Evolutionary conservation across 108 stramenopile genomes (phyloP), one percentile per base, ranked within the genome.

Genomic region (Cyclotella kingstonii): DNA sequence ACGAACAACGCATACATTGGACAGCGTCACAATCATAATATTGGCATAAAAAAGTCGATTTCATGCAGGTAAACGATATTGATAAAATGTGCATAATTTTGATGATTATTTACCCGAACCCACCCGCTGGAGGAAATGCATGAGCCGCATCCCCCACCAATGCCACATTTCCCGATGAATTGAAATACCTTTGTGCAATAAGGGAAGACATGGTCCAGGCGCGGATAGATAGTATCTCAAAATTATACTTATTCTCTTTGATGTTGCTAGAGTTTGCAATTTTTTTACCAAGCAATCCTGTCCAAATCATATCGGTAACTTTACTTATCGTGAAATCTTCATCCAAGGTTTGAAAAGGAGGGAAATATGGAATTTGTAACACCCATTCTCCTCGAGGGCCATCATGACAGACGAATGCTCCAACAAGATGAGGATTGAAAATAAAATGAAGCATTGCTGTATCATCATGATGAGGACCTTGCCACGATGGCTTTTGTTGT

Each of bases 71-170:
- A n/a, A n/a, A n/a, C n/a, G n/a, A n/a, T n/a, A n/a, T n/a, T n/a
- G n/a, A n/a, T n/a, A n/a, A n/a, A n/a, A n/a, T n/a, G n/a, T n/a
- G n/a, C n/a, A n/a, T n/a, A n/a, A n/a, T n/a, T n/a, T n/a, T n/a
- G n/a, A n/a, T n/a, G n/a, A n/a, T n/a, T n/a, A n/a, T n/a, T n/a
- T n/a, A n/a, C 15, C 97, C 97, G 69, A 96, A 87, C n/a, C 92
- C 95, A 29, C 95, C 97, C 0, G 97, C 95, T 0, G 97, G 97
- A 8, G 97, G 95, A 66, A 96, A 98, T 9, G 86, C 86, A 75
- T 98, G 97, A 2, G 96, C 96, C 6, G 96, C 89, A 67, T 98
- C 97, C 3, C 97, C 97, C 4, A 79, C 90, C 41, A 95, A 57
- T 5, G 77, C 52, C 19, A 85, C 65, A 33, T 54, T 52, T 9